Percentiles rank a stretch among this genome's conserved stretches.
Evolutionary conservation across 2,329 filamentous ascomycete species (phyloP).

Genomic region (Fusarium fujikuroi): DNA sequence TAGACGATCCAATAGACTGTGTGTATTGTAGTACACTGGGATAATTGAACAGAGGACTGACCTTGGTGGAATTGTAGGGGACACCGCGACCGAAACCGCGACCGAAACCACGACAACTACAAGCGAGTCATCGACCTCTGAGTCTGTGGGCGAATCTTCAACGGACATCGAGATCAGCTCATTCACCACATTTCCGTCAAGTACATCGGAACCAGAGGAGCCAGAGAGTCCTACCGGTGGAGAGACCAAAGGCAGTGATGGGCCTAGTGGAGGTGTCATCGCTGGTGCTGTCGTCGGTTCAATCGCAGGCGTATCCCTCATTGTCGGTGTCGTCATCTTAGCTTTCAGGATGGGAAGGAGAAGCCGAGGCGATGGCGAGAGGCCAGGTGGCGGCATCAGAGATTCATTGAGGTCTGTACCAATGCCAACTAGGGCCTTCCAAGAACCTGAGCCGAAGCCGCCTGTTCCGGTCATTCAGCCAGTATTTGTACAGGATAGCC

Average conservation of each 20-base stretch:
- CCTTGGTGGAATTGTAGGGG: not conserved
- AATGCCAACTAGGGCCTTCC: rapidly evolving
- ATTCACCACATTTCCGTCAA: not conserved
- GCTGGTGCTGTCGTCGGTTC: not conserved
- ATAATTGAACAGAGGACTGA: rapidly evolving
- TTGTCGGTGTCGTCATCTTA: not conserved
- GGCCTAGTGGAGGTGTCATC: not conserved
- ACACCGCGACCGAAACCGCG: not conserved
- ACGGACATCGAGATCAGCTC: not conserved
- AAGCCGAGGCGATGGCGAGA: not conserved
- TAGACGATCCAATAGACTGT: rapidly evolving
- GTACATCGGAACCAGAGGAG: not conserved
- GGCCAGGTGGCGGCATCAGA: not conserved
- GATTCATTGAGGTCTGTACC: not conserved
- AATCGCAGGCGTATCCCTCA: not conserved
- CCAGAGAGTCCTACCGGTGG: too few relatives aligned
- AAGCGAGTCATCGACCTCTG: not conserved
- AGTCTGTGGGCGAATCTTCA: rapidly evolving
- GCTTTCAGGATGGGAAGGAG: not conserved
- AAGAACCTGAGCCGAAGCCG: not conserved
- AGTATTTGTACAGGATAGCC: not conserved
- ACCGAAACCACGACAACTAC: not conserved
- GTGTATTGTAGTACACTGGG: rapidly evolving
- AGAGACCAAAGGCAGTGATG: not conserved
- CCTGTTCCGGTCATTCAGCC: not conserved